Evolutionary conservation across 1,284 basidiomycete genomes (phyloP), one percentile per base, ranked within the genome.

Genomic region (Sanghuangporus weigelae): DNA sequence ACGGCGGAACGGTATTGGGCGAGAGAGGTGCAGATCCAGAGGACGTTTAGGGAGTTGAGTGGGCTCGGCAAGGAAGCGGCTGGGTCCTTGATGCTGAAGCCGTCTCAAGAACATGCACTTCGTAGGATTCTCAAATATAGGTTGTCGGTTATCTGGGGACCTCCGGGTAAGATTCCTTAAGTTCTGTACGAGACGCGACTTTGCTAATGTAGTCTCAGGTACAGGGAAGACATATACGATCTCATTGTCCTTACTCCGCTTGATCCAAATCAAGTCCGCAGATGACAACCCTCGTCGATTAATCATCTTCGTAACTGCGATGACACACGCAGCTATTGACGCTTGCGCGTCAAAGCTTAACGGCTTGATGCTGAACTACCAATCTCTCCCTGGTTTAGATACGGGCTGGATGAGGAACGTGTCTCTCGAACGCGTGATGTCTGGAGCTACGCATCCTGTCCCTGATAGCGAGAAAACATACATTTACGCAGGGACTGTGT

Each of bases 151-250:
- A 74, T 81, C 26, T 81, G 79, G 79, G 81, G 80, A 10, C 79
- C 79, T 48, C 79, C 79, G 66, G 77, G 79, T 77, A 64, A 55
- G 72, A 59, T 4, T 8, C 14, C 58, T 50, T n/a, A 23, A 11
- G n/a, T 35, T 31, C 31, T 40, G 42, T 44, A 21, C 8, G 26
- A 26, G 3, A 10, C 46, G 10, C 19, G 16, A 23, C 42, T 26
- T 2, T 39, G 54, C 59, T 50, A 42, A 59, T 59, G 26, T 26
- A 21, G 49, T 14, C 35, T 23, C 61, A 78, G 80, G 80, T 2
- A 81, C 80, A 6, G 81, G 81, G 5, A 82, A 82, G 68, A 82
- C 80, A 6, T 78, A 82, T 63, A 82, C 80, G 0, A 75, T 81
- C 35, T 76, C 80, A 1, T 67, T 81, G 2, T 79, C 79, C 2